Conservation (phyloP, 2,329 filamentous ascomycete species). For the Daldinia sp. region DNA sequence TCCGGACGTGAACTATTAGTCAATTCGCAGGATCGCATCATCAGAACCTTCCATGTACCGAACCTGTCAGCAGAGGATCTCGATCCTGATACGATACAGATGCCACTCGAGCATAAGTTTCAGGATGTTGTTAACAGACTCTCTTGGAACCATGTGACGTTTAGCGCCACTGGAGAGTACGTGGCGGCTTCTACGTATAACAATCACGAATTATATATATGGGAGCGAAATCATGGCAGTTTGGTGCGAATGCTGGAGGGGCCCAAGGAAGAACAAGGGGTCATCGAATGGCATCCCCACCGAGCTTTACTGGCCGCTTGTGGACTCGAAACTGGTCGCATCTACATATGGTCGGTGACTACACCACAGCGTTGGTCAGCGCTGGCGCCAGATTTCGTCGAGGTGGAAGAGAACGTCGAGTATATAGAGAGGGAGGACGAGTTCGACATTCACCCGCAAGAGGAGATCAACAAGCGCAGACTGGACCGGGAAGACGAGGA, state of each 20-base stretch:
- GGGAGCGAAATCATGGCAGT: constrained; percentile 93
- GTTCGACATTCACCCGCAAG: constrained; percentile 95
- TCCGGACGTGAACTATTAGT: constrained; percentile 89
- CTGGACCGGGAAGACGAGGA: constrained; percentile 93
- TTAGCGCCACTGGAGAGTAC: constrained; percentile 93
- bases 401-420: constrained; percentile 98
- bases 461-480: constrained; percentile 90
- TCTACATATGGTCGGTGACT: constrained; percentile 96
- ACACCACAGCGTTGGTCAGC: constrained; percentile 98
- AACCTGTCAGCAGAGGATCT: constrained; percentile 74
- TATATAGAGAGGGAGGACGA: constrained; percentile 96
- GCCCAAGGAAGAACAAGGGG: constrained; percentile 93
- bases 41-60: constrained; percentile 89
- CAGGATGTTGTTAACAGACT: constrained; percentile 95
- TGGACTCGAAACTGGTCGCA: constrained; percentile 88
- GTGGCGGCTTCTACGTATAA: constrained; percentile 97
- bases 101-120: constrained; percentile 97
- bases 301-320: constrained; percentile 88
- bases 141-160: constrained; percentile 96
- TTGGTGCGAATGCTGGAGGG: constrained; percentile 97
- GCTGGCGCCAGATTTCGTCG: constrained; percentile 93
- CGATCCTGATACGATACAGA: constrained; percentile 83
- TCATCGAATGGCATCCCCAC: constrained; percentile 96
- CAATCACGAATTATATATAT: constrained; percentile 98
- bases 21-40: constrained; percentile 94